phyloP scores from a whole-genome alignment of 805 yeast species.

The Ogataea polymorpha region DNA sequence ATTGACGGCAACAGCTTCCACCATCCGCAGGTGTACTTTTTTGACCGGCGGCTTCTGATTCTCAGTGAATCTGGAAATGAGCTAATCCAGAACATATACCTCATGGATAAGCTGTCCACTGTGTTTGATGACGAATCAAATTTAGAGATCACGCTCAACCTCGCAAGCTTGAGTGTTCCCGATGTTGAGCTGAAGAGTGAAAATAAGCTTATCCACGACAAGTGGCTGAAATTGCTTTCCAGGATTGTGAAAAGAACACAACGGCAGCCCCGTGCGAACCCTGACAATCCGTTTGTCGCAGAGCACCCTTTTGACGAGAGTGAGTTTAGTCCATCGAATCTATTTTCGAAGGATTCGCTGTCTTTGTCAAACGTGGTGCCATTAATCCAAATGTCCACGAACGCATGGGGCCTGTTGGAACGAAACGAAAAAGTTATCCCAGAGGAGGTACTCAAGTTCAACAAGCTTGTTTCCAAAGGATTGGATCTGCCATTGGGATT shows the following conservation, averaged over 20 bases:
- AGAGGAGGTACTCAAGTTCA: slow-evolving; percentile 36
- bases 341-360: slow-evolving; percentile 1
- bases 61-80: slow-evolving; percentile 17
- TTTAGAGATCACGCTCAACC: slow-evolving; percentile 21
- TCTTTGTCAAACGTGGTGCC: slow-evolving; percentile 27
- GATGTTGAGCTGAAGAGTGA: slow-evolving; percentile 22
- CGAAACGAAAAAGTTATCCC: slow-evolving; percentile 36
- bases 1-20: slow-evolving; percentile 4
- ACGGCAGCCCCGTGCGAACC: neutral
- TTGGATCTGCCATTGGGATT: slow-evolving; percentile 41
- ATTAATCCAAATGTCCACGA: slow-evolving; percentile 47
- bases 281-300: slow-evolving; percentile 2
- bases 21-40: slow-evolving; percentile 21
- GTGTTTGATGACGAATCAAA: slow-evolving; percentile 17
- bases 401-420: slow-evolving; percentile 44
- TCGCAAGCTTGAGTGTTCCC: slow-evolving; percentile 24
- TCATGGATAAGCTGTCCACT: slow-evolving; percentile 24
- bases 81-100: slow-evolving; percentile 18
- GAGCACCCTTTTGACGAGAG: slow-evolving; percentile 7
- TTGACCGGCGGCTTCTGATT: slow-evolving; percentile 24
- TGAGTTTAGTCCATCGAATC: slow-evolving; percentile 2
- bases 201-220: slow-evolving; percentile 24
- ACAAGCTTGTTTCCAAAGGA: slow-evolving; percentile 36
- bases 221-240: slow-evolving; percentile 27
- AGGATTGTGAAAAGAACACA: slow-evolving; percentile 18